These are phyloP conservation scores for Pythium scleroteichum DNA, from an alignment of 352 stramenopile species.

Conservation along the genomic window DNA sequence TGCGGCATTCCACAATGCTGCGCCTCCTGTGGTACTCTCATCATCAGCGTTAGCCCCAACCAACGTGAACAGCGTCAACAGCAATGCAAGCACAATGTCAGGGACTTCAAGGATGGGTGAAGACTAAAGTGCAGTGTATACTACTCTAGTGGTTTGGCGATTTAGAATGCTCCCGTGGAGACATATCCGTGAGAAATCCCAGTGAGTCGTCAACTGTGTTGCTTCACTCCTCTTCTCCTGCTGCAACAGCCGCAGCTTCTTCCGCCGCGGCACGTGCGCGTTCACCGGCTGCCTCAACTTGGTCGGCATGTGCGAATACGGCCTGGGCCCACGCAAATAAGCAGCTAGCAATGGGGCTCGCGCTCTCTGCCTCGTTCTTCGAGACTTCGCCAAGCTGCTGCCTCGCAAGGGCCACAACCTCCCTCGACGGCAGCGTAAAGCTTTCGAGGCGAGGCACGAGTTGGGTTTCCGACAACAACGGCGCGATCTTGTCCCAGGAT, in stretches of 20 bases:
- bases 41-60: background rate
- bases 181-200: too few relatives aligned
- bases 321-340: slow-evolving; percentile 60
- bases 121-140: slow-evolving; percentile 5
- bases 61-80: slow-evolving; percentile 16
- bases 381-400: slow-evolving; percentile 42
- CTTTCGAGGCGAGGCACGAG: slow-evolving; percentile 35
- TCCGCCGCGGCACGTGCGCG: slow-evolving; percentile 41
- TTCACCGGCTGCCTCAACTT: slow-evolving; percentile 42
- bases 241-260: slow-evolving; percentile 28
- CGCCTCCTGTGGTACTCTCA: background rate
- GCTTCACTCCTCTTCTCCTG: slow-evolving; percentile 16
- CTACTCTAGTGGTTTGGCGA: too few relatives aligned
- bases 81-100: slow-evolving; percentile 27
- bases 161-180: background rate
- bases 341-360: slow-evolving; percentile 44
- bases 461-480: slow-evolving; percentile 39
- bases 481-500: slow-evolving; percentile 63
- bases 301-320: slow-evolving; percentile 53
- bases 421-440: slow-evolving; percentile 28
- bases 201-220: background rate
- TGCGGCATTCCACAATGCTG: slow-evolving; percentile 11
- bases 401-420: slow-evolving; percentile 37
- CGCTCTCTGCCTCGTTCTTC: slow-evolving; percentile 54
- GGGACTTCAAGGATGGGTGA: slow-evolving; percentile 14